phyloP scores from a whole-genome alignment of 495 filamentous ascomycete genomes.

The Penicillium samsonianum region DNA sequence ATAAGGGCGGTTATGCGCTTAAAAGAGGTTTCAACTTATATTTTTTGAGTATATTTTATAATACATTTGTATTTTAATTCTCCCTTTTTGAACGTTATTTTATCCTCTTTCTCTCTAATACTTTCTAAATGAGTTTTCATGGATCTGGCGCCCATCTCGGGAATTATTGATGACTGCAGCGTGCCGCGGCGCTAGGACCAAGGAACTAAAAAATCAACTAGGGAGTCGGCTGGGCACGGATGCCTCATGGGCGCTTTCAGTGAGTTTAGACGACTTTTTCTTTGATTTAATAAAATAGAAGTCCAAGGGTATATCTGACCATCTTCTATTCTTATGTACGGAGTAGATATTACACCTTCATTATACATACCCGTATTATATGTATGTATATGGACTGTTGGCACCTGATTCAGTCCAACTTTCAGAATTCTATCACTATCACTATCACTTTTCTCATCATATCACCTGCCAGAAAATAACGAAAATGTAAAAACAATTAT shows the following conservation, averaged over 20 bases:
- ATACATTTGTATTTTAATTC: no score
- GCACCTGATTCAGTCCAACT: background rate
- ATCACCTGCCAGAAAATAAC: background rate
- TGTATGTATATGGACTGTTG: background rate
- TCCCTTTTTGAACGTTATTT: background rate
- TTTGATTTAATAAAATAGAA: background rate
- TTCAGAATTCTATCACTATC: background rate
- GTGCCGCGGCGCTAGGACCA: slow-evolving; percentile 18
- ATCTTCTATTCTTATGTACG: no score
- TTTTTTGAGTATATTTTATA: background rate
- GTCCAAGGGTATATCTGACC: no score
- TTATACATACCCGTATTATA: no score
- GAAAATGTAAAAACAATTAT: background rate
- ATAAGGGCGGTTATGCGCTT: slow-evolving; percentile 38
- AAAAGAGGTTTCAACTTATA: background rate
- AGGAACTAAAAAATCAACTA: slow-evolving; percentile 8
- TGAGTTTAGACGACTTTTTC: slow-evolving; percentile 7
- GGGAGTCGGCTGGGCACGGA: slow-evolving; percentile 14
- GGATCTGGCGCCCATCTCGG: slow-evolving; percentile 22
- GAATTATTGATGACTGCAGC: slow-evolving; percentile 22
- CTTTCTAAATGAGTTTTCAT: background rate
- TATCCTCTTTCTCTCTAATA: background rate
- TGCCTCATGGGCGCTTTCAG: slow-evolving; percentile 3
- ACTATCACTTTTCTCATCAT: background rate
- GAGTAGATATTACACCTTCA: no score